Conservation (phyloP, 192 early-diverging fungal genomes). For the Linnemannia zychae region DNA sequence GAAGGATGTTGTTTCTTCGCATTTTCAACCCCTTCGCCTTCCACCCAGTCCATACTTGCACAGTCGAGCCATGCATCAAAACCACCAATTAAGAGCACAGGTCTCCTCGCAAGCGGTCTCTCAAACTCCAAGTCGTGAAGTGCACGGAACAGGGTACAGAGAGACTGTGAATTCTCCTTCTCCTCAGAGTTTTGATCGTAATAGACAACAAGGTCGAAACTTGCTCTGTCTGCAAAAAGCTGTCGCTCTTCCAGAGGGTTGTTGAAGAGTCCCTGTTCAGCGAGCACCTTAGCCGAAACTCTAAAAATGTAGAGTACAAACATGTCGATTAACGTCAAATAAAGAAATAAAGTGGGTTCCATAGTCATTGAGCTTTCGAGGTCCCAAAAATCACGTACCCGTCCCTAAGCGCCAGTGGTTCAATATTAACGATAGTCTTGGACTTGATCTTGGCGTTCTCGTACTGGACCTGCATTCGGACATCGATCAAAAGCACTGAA, state of each 20-base stretch:
- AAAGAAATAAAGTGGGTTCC: neutral
- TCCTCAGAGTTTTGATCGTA: constrained; percentile 72
- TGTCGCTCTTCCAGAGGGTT: constrained; percentile 69
- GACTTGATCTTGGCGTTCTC: constrained; percentile 77
- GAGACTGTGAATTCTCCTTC: constrained; percentile 29
- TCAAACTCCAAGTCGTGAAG: constrained; percentile 75
- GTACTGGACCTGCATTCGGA: constrained; percentile 79
- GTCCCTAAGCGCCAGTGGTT: constrained; percentile 72
- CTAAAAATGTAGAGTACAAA: constrained; percentile 32
- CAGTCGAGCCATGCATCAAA: constrained; percentile 80
- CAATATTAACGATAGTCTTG: constrained; percentile 77
- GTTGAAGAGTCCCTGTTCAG: constrained; percentile 67
- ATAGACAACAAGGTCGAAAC: constrained; percentile 82
- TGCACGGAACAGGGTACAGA: constrained; percentile 65
- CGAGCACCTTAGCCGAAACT: constrained; percentile 62
- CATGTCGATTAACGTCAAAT: neutral
- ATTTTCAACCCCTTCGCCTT: constrained; percentile 49
- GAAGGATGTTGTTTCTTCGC: constrained; percentile 3
- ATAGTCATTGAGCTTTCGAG: neutral
- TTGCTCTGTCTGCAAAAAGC: constrained; percentile 73
- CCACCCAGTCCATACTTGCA: constrained; percentile 64
- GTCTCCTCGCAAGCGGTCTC: constrained; percentile 64
- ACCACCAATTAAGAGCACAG: constrained; percentile 84
- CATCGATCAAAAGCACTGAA: constrained; percentile 80
- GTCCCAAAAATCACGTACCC: constrained; percentile 57